These are phyloP conservation scores for Termitomyces sp. DNA, from an alignment of 768 basidiomycete species.

Conservation along the genomic window DNA sequence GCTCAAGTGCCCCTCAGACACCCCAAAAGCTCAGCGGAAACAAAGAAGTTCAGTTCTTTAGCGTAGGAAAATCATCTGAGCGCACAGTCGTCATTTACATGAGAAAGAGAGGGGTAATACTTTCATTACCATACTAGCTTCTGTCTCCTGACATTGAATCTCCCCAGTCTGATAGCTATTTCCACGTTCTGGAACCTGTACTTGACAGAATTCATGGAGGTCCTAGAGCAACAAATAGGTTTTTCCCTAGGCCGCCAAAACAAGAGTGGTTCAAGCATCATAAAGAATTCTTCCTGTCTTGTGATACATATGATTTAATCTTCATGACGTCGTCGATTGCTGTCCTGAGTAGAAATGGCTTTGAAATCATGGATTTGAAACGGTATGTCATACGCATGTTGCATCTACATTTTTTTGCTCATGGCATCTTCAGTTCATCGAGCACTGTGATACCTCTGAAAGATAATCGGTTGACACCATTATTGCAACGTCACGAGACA, in stretches of 20 bases:
- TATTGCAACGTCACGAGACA: conserved; percentile 77
- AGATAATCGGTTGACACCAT: conserved; percentile 49
- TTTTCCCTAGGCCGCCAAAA: conserved; percentile 58
- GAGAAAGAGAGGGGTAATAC: conserved; percentile 78
- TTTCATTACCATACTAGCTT: conserved; percentile 28
- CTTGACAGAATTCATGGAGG: conserved; percentile 78
- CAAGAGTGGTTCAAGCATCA: conserved; percentile 92
- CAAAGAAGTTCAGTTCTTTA: conserved; percentile 94
- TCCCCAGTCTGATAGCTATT: conserved; percentile 70
- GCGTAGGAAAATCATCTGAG: conserved; percentile 80
- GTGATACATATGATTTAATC: conserved; percentile 81
- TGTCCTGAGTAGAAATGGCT: conserved; percentile 87
- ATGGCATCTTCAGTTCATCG: conserved; percentile 47
- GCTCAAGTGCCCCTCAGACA: conserved; percentile 63
- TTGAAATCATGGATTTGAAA: conserved; percentile 95
- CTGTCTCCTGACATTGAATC: not conserved
- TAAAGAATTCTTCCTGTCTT: conserved; percentile 83
- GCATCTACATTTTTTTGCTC: not conserved
- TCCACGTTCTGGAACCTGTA: conserved; percentile 92
- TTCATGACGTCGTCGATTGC: conserved; percentile 92
- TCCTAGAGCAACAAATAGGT: conserved; percentile 56
- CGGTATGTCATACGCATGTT: conserved; percentile 54
- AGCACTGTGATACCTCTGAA: conserved; percentile 86
- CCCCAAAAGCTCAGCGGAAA: conserved; percentile 88
- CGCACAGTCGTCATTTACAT: conserved; percentile 93